Evolutionary conservation across 176 grass and related monocot species (phyloP), one percentile per base, ranked within the genome.

Genomic region (Calamus simplicifolius): DNA sequence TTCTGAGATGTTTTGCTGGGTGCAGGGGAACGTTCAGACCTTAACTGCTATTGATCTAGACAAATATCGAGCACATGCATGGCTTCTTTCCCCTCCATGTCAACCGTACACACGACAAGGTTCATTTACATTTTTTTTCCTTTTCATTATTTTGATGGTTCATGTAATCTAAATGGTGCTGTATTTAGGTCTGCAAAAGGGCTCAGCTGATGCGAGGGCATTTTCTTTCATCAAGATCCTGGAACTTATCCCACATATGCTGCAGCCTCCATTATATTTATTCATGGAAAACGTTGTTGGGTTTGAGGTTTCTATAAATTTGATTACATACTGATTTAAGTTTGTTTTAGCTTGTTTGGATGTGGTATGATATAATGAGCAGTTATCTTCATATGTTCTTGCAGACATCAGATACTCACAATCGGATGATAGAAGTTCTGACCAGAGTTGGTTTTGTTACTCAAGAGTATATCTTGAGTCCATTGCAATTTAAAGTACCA

Each of bases 41-140:
- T 79, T 97, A 49, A 80, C 78, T 51, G 80, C 87, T 78, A 63
- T 69, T 25, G 78, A 88, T 26, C 48, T 97, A 62, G 92, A 97
- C 72, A 97, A 85, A 69, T 97, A 91, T 59, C 74, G 56, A 75
- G 83, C 92, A 66, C 83, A 91, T 23, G 75, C 78, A 61, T 97
- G 92, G 87, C 81, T 96, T 77, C 74, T 96, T 63, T 96, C 91
- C 78, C 91, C 91, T 85, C 86, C 91, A 67, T 96, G 91, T 61
- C 91, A 96, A 73, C 91, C 91, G 53, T 96, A 96, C 77, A 95
- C 91, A 58, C 77, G 91, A 16, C 91, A 96, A 87, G 91, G 91
- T 82, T 66, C 35, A 43, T 43, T 12, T 43, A 10, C 35, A 5
- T 35, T 35, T 7, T 43, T 43, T 43, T 43, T 3, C 35, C 10